A percentile compares a stretch with the other conserved stretches of the same genome.
These are phyloP conservation scores for Neurospora sp. DNA, from an alignment of 2,329 filamentous ascomycete genomes.

Conservation along the genomic window DNA sequence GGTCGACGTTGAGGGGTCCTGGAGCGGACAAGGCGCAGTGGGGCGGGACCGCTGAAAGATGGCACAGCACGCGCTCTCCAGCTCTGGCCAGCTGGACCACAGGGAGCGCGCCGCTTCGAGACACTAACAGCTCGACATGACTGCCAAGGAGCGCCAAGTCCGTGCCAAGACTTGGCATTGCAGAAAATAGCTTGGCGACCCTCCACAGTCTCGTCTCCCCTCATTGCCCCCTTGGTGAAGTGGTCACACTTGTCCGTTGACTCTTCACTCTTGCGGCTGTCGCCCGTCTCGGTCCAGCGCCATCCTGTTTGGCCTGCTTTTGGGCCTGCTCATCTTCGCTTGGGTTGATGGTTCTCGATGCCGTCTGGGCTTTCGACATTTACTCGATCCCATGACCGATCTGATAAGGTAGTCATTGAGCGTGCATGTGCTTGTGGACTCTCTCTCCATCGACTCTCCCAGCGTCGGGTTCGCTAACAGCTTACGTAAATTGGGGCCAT, in stretches of 20 bases:
- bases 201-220: constrained; percentile 4
- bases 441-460: not conserved
- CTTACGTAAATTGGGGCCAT: not conserved
- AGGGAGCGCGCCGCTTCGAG: not conserved
- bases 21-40: not conserved
- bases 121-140: constrained; percentile 16
- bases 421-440: not conserved
- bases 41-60: not conserved
- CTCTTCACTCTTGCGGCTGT: not conserved
- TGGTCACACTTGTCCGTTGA: not conserved
- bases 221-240: not conserved
- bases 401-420: not conserved
- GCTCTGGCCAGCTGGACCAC: not conserved
- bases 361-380: not conserved
- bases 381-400: not conserved
- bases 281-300: not conserved
- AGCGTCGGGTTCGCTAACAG: not conserved
- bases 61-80: not conserved
- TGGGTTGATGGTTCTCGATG: not conserved
- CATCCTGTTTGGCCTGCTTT: not conserved
- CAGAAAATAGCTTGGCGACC: constrained; percentile 28
- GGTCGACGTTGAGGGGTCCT: not conserved
- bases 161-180: constrained; percentile 26
- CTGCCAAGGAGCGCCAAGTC: constrained; percentile 21
- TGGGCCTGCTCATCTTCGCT: not conserved